Base-by-base conservation (phyloP, 257 asterid genomes). In the Plantago major region DNA sequence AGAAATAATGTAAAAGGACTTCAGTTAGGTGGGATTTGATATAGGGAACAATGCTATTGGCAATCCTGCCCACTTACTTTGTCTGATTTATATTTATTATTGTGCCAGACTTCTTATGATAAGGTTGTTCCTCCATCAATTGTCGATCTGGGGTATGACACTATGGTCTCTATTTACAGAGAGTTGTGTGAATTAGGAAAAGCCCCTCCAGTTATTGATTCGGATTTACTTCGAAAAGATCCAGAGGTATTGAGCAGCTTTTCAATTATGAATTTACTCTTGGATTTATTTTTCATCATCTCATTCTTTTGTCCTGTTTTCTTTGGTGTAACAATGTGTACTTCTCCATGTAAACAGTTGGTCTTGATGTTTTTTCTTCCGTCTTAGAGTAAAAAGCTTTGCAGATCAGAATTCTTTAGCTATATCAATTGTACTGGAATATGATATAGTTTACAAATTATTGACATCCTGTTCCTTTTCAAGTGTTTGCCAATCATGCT, bases 141-240 rank as follows among this genome's bases (percentile, higher is more conserved):
- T 67, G 53, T 66, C 58, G 95, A 84, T 72, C 73, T 89, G 63
- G 95, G 94, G 54, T 84, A 82, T 61, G 81, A 73, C 53, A 73
- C 64, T 65, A 22, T 87, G 80, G 84, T 82, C 46, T 73, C 88
- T 63, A 70, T 89, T 62, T 84, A 81, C 82, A 74, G 71, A 42
- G 80, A 84, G 74, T 80, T 87, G 44, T 66, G 77, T 68, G 86
- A 76, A 76, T 68, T 58, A 59, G 95, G 97, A 72, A 80, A 75
- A 42, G 60, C 84, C 46, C 92, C 90, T 15, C 79, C 90, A 13
- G 74, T 89, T 64, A 82, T 89, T 68, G 95, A 87, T 72, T 85
- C 90, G 44, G 90, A 82, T 67, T 78, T 78, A 45, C 85, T 89
- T 68, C 81, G 77, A 67, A 71, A 76, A 66, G 76, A 83, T 78